Evolutionary conservation across 768 basidiomycete species (phyloP).

Genomic region (Pulveroboletus sp.): DNA sequence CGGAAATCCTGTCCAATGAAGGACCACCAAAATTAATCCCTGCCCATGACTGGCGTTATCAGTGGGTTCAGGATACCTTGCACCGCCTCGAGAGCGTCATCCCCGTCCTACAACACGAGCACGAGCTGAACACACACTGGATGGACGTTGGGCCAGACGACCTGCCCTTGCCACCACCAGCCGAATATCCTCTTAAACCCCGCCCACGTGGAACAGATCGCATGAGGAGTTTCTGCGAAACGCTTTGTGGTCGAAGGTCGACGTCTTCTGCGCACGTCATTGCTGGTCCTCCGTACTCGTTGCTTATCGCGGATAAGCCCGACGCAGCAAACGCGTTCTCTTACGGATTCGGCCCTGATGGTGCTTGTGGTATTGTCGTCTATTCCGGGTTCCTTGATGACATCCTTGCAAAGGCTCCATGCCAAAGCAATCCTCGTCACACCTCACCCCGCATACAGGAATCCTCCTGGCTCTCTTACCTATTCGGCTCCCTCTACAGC

Average conservation of each 20-base stretch:
- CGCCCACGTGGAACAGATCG: conserved; percentile 74
- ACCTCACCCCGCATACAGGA: conserved; percentile 15
- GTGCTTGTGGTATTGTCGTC: conserved; percentile 89
- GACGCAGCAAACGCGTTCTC: conserved; percentile 88
- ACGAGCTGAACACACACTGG: conserved; percentile 55
- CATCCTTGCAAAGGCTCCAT: conserved; percentile 51
- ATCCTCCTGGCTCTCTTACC: conserved; percentile 43
- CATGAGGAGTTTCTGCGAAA: conserved; percentile 55
- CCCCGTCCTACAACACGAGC: conserved; percentile 60
- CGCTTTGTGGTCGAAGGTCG: conserved; percentile 41
- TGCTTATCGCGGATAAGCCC: conserved; percentile 85
- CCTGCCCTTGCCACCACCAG: conserved; percentile 72
- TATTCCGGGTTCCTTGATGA: conserved; percentile 93
- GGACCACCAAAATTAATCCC: conserved; percentile 63
- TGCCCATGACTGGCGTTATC: conserved; percentile 80
- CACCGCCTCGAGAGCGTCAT: conserved; percentile 73
- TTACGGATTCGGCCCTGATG: conserved; percentile 91
- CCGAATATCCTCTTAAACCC: conserved; percentile 75
- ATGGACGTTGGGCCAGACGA: conserved; percentile 45
- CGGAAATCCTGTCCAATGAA: conserved; percentile 67
- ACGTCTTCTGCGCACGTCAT: conserved; percentile 51
- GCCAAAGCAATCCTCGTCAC: conserved; percentile 24
- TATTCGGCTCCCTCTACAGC: conserved; percentile 44
- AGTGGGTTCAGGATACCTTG: conserved; percentile 81
- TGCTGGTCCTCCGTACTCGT: conserved; percentile 82